phyloP scores from a whole-genome alignment of 768 basidiomycete genomes.

The Termitomyces sp. region DNA sequence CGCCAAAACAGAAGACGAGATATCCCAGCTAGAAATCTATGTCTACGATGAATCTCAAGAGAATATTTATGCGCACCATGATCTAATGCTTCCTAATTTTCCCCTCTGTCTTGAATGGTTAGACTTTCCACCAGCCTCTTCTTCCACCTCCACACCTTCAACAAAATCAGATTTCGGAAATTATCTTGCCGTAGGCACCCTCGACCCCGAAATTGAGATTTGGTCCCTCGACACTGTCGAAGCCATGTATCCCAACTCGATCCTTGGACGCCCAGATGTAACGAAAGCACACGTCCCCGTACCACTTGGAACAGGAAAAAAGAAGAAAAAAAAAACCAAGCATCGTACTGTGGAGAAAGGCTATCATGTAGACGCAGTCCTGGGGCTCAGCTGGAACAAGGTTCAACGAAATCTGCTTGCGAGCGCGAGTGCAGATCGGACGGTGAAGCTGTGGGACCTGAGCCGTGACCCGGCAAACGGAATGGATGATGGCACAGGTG shows the following conservation, averaged over 20 bases:
- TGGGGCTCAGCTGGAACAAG: constrained; percentile 91
- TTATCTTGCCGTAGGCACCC: constrained; percentile 94
- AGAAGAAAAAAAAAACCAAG: constrained; percentile 87
- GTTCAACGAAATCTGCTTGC: constrained; percentile 86
- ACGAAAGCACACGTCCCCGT: constrained; percentile 73
- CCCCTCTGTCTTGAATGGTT: constrained; percentile 99
- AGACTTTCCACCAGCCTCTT: constrained; percentile 78
- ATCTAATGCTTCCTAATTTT: constrained; percentile 95
- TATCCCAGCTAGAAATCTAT: constrained; percentile 93
- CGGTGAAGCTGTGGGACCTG: constrained; percentile 97
- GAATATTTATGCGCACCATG: constrained; percentile 94
- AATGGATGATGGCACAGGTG: constrained; percentile 33
- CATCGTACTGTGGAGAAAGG: constrained; percentile 52
- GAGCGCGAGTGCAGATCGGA: constrained; percentile 88
- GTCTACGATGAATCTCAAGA: constrained; percentile 91
- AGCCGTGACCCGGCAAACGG: constrained; percentile 52
- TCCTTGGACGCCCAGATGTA: constrained; percentile 86
- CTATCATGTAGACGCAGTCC: constrained; percentile 91
- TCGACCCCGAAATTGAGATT: constrained; percentile 98
- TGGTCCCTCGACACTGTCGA: constrained; percentile 95
- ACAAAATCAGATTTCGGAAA: constrained; percentile 53
- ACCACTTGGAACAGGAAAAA: constrained; percentile 90
- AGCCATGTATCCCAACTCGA: constrained; percentile 86
- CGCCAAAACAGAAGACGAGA: constrained; percentile 95
- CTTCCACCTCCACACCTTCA: constrained; percentile 29